A percentile compares a stretch with the other conserved stretches of the same genome.
Evolutionary conservation across 805 yeast genomes (phyloP).

Genomic region (Cyberlindnera maritima): DNA sequence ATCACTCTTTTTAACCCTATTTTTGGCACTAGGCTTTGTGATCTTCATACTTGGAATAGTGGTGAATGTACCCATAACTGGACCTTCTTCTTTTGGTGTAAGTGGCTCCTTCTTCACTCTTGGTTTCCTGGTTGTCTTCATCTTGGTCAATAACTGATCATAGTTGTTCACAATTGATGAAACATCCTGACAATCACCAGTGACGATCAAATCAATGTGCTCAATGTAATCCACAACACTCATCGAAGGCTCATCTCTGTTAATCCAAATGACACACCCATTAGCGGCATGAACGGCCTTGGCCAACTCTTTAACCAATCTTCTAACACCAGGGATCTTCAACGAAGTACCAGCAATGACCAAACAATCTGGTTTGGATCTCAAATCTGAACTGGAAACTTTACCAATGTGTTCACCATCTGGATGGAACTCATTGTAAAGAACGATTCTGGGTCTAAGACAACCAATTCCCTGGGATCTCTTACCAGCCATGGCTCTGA

Average conservation of each 20-base stretch:
- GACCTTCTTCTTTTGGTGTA: slow-evolving; percentile 2
- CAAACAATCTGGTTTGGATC: slow-evolving; percentile 68
- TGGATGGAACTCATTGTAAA: slow-evolving; percentile 78
- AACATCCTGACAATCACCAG: slow-evolving; percentile 64
- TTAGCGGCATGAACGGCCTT: slow-evolving; percentile 51
- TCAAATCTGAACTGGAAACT: slow-evolving; percentile 64
- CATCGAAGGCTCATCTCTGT: slow-evolving; percentile 52
- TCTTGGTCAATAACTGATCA: slow-evolving; percentile 10
- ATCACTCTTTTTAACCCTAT: slow-evolving; percentile 3
- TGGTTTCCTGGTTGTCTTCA: slow-evolving; percentile 9
- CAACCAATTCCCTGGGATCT: slow-evolving; percentile 61
- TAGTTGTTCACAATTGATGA: slow-evolving; percentile 35
- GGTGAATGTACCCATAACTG: too few species aligned
- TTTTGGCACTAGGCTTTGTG: neutral
- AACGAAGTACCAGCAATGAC: slow-evolving; percentile 83
- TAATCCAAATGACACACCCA: slow-evolving; percentile 63
- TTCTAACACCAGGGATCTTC: slow-evolving; percentile 71
- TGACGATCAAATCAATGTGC: slow-evolving; percentile 53
- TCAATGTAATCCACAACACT: slow-evolving; percentile 48
- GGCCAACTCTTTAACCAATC: slow-evolving; percentile 59
- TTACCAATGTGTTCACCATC: slow-evolving; percentile 86
- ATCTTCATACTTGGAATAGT: slow-evolving; percentile 1
- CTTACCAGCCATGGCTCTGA: slow-evolving; percentile 59
- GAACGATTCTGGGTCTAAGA: slow-evolving; percentile 61
- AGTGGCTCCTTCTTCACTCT: slow-evolving; percentile 5